phyloP scores from a whole-genome alignment of 225 moss, liverwort and hornwort species.

The Polytrichum commune region DNA sequence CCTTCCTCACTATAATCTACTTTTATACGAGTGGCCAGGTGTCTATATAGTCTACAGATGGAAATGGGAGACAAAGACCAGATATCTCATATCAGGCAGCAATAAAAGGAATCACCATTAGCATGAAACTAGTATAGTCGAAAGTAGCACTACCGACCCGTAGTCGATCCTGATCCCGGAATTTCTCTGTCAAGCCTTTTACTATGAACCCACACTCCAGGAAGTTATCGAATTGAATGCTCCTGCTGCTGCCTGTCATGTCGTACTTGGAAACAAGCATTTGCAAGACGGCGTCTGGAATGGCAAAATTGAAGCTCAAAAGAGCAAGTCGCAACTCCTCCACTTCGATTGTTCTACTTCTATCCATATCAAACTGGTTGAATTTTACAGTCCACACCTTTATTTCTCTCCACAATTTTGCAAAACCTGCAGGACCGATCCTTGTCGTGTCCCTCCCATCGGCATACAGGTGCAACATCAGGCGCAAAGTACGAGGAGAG shows the following conservation, averaged over 20 bases:
- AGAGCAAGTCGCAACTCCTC: conserved; percentile 68
- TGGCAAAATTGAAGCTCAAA: conserved; percentile 72
- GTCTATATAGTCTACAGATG: too few relatives aligned
- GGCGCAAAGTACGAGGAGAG: conserved; percentile 66
- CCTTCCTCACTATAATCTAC: too few relatives aligned
- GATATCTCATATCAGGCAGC: conserved; percentile 39
- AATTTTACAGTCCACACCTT: conserved; percentile 66
- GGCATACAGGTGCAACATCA: conserved; percentile 77
- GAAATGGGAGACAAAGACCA: too few relatives aligned
- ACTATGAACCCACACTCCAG: conserved; percentile 91
- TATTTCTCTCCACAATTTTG: conserved; percentile 69
- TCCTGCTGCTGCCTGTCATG: conserved; percentile 45
- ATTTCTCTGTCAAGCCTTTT: conserved; percentile 92
- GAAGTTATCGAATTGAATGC: conserved; percentile 79
- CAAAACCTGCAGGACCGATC: conserved; percentile 66
- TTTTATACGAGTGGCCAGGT: too few relatives aligned
- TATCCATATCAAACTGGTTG: conserved; percentile 72
- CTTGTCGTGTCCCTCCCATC: conserved; percentile 35
- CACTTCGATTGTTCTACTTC: conserved; percentile 75
- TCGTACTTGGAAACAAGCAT: conserved; percentile 85
- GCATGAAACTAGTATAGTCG: conserved; percentile 79
- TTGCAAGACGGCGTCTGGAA: conserved; percentile 56
- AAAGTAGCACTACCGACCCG: conserved; percentile 60
- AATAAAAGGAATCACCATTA: conserved; percentile 84
- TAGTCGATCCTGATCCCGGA: conserved; percentile 64